Base-by-base conservation (phyloP, 441 rosid species). In the Viola pubescens region DNA sequence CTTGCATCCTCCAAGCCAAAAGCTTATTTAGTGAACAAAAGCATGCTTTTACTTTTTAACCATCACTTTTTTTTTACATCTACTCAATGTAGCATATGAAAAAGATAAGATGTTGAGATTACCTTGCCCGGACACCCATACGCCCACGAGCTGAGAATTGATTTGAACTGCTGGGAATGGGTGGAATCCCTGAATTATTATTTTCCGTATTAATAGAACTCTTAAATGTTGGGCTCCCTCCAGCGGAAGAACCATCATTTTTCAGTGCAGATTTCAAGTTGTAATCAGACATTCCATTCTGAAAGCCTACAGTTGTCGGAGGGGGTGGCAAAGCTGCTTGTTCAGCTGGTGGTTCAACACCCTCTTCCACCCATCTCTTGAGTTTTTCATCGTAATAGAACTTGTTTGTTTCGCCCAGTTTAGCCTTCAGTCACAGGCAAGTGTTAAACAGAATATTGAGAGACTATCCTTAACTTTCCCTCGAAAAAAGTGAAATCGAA, bases 281-380 rank as follows among this genome's bases (percentile, higher is more conserved):
- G 84, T 79, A 83, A 73, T 85, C 87, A 12, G 79, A 49, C 49
- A 62, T 71, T 63, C 92, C 95, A 58, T 79, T 94, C 79, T 75
- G 84, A 74, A 83, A 81, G 39, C 81, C 67, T 42, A 85, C 52
- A 34, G 76, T 61, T 9, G 81, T 84, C 51, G 99, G 99, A 65
- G 99, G 99, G 59, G 99, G 99, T 49, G 91, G 72, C 64, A 82
- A 67, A 19, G 84, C 83, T 45, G 87, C 66, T 76, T 85, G 94
- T 72, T 90, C 96, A 16, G 96, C 83, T 49, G 95, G 83, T 38
- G 84, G 84, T 60, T 83, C 95, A 55, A 74, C 97, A 59, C 97
- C 99, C 78, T 79, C 96, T 78, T 90, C 99, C 48, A 90, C 94
- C 99, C 99, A 86, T 81, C 96, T 85, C 84, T 90, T 94, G 41